Evolutionary conservation across 768 basidiomycete genomes (phyloP).

Genomic region (Neoboletus magnificus): DNA sequence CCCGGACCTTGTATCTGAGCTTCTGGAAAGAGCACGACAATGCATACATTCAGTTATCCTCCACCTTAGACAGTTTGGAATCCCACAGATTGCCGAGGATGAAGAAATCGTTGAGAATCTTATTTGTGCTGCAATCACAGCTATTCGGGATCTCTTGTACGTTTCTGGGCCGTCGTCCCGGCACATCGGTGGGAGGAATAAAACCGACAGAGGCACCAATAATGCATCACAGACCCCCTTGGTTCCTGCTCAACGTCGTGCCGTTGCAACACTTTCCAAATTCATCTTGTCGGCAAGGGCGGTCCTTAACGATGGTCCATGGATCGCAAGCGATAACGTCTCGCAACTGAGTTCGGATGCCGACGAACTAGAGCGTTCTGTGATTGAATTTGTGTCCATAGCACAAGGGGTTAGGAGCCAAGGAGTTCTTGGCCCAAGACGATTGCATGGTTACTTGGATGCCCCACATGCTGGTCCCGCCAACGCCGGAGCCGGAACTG

Average conservation of each 20-base stretch:
- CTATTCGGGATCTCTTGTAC: slow-evolving; percentile 71
- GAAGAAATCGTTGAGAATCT: slow-evolving; percentile 58
- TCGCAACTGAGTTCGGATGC: slow-evolving; percentile 66
- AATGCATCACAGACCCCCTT: slow-evolving; percentile 52
- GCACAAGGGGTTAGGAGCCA: slow-evolving; percentile 43
- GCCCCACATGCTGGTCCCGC: slow-evolving; percentile 38
- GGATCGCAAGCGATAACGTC: slow-evolving; percentile 21
- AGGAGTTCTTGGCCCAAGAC: slow-evolving; percentile 30
- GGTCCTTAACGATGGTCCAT: slow-evolving; percentile 46
- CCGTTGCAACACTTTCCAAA: slow-evolving; percentile 84
- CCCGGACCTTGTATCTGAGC: slow-evolving; percentile 55
- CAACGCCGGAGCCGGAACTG: slow-evolving; percentile 48
- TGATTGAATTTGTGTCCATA: slow-evolving; percentile 63
- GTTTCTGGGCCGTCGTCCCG: slow-evolving; percentile 54
- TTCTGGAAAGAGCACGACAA: slow-evolving; percentile 52
- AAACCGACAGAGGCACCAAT: slow-evolving; percentile 22
- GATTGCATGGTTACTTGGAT: slow-evolving; percentile 36
- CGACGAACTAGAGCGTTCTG: slow-evolving; percentile 66
- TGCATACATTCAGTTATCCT: slow-evolving; percentile 61
- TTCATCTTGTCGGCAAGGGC: slow-evolving; percentile 85
- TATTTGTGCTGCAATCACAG: slow-evolving; percentile 55
- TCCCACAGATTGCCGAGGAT: slow-evolving; percentile 48
- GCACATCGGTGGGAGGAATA: slow-evolving; percentile 48
- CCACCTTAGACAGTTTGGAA: slow-evolving; percentile 49
- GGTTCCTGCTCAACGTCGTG: slow-evolving; percentile 75